Percentiles rank a stretch among this genome's conserved stretches.
Evolutionary conservation across 148 eudicot genomes (phyloP).

Genomic region (Vaccinium corymbosum): DNA sequence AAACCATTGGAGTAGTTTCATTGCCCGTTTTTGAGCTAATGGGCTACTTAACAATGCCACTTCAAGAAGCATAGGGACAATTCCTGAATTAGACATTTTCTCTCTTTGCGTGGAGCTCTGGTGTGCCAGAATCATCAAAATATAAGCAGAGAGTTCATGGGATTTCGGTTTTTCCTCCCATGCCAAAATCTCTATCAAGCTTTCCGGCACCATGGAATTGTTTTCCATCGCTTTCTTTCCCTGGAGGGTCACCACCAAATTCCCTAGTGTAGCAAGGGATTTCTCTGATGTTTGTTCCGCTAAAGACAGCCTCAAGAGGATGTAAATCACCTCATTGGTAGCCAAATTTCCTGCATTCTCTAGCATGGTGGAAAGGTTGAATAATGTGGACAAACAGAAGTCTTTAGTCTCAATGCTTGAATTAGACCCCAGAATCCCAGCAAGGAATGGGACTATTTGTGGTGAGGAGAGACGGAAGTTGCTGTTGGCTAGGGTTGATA

Average conservation of each 20-base stretch:
- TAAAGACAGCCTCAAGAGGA: slow-evolving; percentile 44
- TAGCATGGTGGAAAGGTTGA: slow-evolving; percentile 60
- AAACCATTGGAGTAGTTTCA: slow-evolving; percentile 78
- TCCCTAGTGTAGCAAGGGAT: slow-evolving; percentile 66
- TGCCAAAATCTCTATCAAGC: slow-evolving; percentile 64
- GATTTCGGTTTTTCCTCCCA: slow-evolving; percentile 75
- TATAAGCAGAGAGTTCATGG: slow-evolving; percentile 63
- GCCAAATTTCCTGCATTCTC: slow-evolving; percentile 48
- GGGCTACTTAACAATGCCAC: slow-evolving; percentile 75
- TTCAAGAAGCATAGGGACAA: slow-evolving; percentile 68
- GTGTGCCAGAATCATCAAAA: slow-evolving; percentile 80
- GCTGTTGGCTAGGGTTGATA: slow-evolving; percentile 58
- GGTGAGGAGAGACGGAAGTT: slow-evolving; percentile 47
- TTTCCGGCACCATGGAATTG: slow-evolving; percentile 45
- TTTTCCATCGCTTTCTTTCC: slow-evolving; percentile 67
- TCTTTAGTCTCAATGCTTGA: slow-evolving; percentile 44
- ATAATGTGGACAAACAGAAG: slow-evolving; percentile 46
- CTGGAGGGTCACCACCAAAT: slow-evolving; percentile 62
- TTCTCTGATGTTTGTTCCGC: slow-evolving; percentile 49
- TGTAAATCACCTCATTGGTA: slow-evolving; percentile 35
- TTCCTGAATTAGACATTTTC: slow-evolving; percentile 61
- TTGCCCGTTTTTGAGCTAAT: slow-evolving; percentile 78
- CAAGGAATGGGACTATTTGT: slow-evolving; percentile 42
- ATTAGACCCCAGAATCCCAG: slow-evolving; percentile 42
- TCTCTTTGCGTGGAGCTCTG: slow-evolving; percentile 56